Base-by-base conservation (phyloP, 164 flowering plant species). In the Cinnamomum micranthum region DNA sequence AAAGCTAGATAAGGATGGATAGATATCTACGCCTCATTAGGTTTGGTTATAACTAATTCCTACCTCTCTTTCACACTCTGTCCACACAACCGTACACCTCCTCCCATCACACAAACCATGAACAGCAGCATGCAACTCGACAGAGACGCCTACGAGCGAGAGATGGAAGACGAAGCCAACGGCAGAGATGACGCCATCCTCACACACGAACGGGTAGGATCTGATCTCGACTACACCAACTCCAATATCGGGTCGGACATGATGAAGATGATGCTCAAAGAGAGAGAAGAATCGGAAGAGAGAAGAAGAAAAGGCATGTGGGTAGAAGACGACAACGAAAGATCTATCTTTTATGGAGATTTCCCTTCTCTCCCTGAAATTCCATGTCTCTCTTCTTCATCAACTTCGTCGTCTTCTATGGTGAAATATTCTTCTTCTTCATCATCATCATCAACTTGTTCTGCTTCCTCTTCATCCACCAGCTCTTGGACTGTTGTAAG, bases 361-460 rank as follows among this genome's bases (percentile, higher is more conserved):
- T 87, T 91, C 79, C 93, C 96, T 27, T 79, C 94, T 1, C 83
- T 95, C 0, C 93, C 94, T 0, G 92, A 93, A 70, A 93, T 93
- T 58, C 92, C 94, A 19, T 92, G 96, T 92, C 86, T 95, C 85
- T 91, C 97, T 1, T 88, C 94, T 0, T 83, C 97, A 0, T 88
- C 95, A 0, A 89, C 90, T 0, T 77, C 89, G 0, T 87, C 97
- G 0, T 87, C 97, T 3, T 87, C 90, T 4, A 65, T 77, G 15
- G 51, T 68, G 23, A 31, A 84, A 27, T 74, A 84, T 0, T 76
- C 86, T 1, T 85, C 91, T 0, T 79, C 83, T 0, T 73, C 91
- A 6, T 84, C 93, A 7, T 84, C 93, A 7, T 67, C 80, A 12
- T 84, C 35, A 31, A 31, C 90, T 24, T 35, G 76, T 23, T 33